Evolutionary conservation across 148 eudicot genomes (phyloP).

Genomic region (Heliosperma pusillum): DNA sequence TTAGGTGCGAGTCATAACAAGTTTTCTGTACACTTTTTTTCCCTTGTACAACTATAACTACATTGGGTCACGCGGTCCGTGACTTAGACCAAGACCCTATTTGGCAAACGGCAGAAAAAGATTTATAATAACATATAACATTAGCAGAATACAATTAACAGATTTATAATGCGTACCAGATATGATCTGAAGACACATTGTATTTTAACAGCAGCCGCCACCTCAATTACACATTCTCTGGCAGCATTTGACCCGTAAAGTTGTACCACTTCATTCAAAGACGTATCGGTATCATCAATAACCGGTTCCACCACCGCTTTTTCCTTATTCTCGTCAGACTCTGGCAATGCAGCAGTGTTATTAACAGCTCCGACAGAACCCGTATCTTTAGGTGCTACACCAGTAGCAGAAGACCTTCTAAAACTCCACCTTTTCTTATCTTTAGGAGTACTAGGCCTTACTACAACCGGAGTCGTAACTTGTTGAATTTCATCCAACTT

Average conservation of each 20-base stretch:
- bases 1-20: too few relatives aligned
- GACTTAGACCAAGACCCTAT: too few relatives aligned
- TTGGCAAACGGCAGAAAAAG: too few relatives aligned
- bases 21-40: neutral
- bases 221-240: slow-evolving; percentile 32
- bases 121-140: too few relatives aligned
- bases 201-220: slow-evolving; percentile 66
- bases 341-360: slow-evolving; percentile 12
- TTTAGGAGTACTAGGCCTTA: slow-evolving; percentile 52
- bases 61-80: too few relatives aligned
- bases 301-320: slow-evolving; percentile 43
- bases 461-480: slow-evolving; percentile 30
- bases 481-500: neutral
- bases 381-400: slow-evolving; percentile 18
- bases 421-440: slow-evolving; percentile 93
- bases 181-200: slow-evolving; percentile 71
- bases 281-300: slow-evolving; percentile 29
- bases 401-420: slow-evolving; percentile 60
- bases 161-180: too few relatives aligned
- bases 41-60: too few relatives aligned
- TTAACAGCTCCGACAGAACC: slow-evolving; percentile 2
- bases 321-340: slow-evolving; percentile 33
- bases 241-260: slow-evolving; percentile 14
- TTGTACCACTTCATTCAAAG: slow-evolving; percentile 41
- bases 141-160: too few relatives aligned